A percentile compares a stretch with the other conserved stretches of the same genome.
Evolutionary conservation across 768 basidiomycete species (phyloP).

Genomic region (Coprinellus aureogranulatus): DNA sequence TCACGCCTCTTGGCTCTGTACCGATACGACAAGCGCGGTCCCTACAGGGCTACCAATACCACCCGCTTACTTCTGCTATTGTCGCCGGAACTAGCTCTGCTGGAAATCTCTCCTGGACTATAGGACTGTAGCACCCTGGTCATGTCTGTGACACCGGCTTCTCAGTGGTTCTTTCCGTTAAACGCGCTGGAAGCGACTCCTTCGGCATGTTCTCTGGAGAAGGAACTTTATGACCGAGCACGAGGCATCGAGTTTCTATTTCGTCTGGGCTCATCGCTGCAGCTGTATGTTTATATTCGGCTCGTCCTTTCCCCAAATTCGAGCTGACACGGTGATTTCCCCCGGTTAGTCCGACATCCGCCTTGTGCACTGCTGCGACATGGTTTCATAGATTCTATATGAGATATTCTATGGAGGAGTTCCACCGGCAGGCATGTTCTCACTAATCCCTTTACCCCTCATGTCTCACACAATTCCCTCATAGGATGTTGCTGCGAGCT

Average conservation of each 20-base stretch:
- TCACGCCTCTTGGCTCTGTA: not conserved
- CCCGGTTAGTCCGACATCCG: conserved; percentile 63
- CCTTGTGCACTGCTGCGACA: conserved; percentile 82
- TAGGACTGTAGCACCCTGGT: not conserved
- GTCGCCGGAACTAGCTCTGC: not conserved
- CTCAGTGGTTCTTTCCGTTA: conserved; percentile 75
- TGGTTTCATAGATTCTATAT: conserved; percentile 94
- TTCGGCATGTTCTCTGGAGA: conserved; percentile 55
- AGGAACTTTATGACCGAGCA: conserved; percentile 75
- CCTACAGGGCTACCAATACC: not conserved
- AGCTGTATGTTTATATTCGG: conserved; percentile 52
- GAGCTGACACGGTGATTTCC: conserved; percentile 12
- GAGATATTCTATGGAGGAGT: conserved; percentile 80
- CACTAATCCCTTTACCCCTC: conserved; percentile 10
- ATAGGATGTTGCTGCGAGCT: conserved; percentile 82
- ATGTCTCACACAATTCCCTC: conserved; percentile 8
- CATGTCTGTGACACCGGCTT: conserved; percentile 10
- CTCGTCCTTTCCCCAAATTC: conserved; percentile 11
- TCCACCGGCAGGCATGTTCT: conserved; percentile 67
- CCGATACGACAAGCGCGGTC: conserved; percentile 3
- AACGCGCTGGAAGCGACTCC: conserved; percentile 60
- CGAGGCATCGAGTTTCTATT: conserved; percentile 85
- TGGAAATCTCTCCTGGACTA: not conserved
- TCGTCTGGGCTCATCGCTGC: conserved; percentile 73
- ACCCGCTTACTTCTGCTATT: not conserved